Evolutionary conservation across 1,284 basidiomycete species (phyloP), one percentile per base, ranked within the genome.

Genomic region (Rhodotorula glutinis): DNA sequence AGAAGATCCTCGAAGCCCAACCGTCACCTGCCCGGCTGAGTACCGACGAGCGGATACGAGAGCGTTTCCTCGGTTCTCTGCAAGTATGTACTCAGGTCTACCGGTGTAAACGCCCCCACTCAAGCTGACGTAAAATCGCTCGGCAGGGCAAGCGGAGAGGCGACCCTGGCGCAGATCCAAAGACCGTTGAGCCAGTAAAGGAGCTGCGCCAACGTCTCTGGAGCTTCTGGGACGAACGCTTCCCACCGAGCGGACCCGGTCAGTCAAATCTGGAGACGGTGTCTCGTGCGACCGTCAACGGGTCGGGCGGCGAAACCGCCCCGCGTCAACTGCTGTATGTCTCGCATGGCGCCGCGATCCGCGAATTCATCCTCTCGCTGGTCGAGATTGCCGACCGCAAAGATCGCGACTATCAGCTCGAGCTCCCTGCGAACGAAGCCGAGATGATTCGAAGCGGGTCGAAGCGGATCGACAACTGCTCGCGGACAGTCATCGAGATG

Each of bases 341-440:
- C 33, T 72, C 72, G 5, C 74, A 75, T 53, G 74, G 74, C 49
- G 74, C 72, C 25, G 63, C 72, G 17, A 70, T 75, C 56, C 71
- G 71, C 21, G 65, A 69, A 23, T 67, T 73, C 41, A 54, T 75
- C 40, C 53, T 61, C 4, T 66, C 63, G 4, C 63, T 75, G 10
- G 38, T 69, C 30, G 33, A 51, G 14, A 47, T 63, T 40, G 27
- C 33, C 19, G 51, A 43, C 27, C 27, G 59, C 7, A 25, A 33
- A 14, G 47, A 63, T 4, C 43, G 60, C 17, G 40, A 53, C 2
- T 64, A 63, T 19, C 55, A 60, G 14, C 46, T 72, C 25, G 46
- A 21, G n/a, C 16, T 70, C 19, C 64, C 59, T 4, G 47, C 43
- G 4, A 63, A 57, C 1, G 65, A 63, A 51, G 61, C 65, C 54